phyloP scores from a whole-genome alignment of 306 rosid genomes.

The Prunus armeniaca region DNA sequence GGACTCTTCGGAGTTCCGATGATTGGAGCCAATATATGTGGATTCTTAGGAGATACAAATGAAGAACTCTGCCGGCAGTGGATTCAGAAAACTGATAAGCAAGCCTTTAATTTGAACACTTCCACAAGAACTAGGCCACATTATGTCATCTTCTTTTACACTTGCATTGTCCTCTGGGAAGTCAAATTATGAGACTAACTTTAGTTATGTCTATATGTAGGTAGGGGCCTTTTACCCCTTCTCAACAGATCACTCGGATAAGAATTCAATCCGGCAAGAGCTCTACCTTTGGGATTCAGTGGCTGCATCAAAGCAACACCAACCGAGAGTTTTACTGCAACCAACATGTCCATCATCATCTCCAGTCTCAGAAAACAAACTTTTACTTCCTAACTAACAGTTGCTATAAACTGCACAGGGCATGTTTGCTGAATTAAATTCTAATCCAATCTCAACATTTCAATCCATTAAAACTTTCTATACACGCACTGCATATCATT shows the following conservation, averaged over 20 bases:
- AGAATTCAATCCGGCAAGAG: conserved; percentile 49
- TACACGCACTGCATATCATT: background rate
- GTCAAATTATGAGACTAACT: background rate
- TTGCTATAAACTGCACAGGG: background rate
- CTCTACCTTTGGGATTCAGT: conserved; percentile 87
- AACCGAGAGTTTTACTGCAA: background rate
- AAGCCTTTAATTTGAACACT: background rate
- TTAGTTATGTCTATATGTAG: conserved; percentile 27
- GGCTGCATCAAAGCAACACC: conserved; percentile 50
- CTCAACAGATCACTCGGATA: conserved; percentile 70
- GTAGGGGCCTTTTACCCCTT: conserved; percentile 88
- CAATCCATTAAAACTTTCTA: background rate
- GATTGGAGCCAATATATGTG: conserved; percentile 93
- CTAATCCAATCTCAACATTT: background rate
- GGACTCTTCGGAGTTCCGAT: conserved; percentile 83
- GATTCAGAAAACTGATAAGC: conserved; percentile 64
- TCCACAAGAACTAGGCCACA: background rate
- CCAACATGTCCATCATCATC: background rate
- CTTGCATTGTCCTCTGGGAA: no score
- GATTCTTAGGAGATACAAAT: conserved; percentile 53
- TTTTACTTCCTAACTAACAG: no score
- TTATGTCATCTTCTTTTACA: background rate
- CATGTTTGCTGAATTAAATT: background rate
- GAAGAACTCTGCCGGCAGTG: conserved; percentile 88
- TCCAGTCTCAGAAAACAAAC: no score